A percentile compares a stretch with the other conserved stretches of the same genome.
phyloP scores from a whole-genome alignment of 2,329 filamentous ascomycete genomes.

The Pseudogymnoascus sp. region DNA sequence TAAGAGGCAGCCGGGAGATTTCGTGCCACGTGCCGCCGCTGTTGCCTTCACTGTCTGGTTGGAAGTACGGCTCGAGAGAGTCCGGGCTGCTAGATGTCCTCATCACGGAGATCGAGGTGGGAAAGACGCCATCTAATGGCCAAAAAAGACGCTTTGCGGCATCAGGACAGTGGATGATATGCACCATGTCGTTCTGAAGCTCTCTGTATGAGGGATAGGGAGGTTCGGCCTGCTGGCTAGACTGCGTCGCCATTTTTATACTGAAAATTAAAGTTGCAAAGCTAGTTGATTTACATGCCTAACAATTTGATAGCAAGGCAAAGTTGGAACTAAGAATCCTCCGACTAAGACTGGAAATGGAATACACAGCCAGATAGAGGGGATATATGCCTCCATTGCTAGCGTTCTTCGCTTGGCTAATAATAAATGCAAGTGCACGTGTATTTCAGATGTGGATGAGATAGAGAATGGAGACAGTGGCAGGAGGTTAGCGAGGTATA shows the following conservation, averaged over 20 bases:
- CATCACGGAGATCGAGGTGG: constrained; percentile 16
- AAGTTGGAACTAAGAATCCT: not conserved
- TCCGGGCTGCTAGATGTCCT: constrained; percentile 14
- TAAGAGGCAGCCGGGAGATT: constrained; percentile 23
- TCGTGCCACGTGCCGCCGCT: constrained; percentile 22
- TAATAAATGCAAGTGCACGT: no score
- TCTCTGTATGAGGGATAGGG: not conserved
- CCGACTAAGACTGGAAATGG: not conserved
- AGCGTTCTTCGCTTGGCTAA: not conserved
- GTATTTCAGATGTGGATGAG: no score
- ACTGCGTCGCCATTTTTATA: not conserved
- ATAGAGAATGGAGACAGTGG: no score
- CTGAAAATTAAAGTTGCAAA: not conserved
- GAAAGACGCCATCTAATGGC: not conserved
- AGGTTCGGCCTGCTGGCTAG: not conserved
- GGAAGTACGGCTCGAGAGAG: constrained; percentile 21
- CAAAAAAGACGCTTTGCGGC: no score
- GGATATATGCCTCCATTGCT: not conserved
- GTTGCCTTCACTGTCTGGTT: constrained; percentile 12
- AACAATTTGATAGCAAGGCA: not conserved
- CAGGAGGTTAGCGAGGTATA: no score
- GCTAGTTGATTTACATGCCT: not conserved
- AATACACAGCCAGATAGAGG: not conserved
- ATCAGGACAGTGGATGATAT: no score
- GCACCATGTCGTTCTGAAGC: not conserved